Base-by-base conservation (phyloP, 2,329 filamentous ascomycete species). In the Aspergillus bombycis region DNA sequence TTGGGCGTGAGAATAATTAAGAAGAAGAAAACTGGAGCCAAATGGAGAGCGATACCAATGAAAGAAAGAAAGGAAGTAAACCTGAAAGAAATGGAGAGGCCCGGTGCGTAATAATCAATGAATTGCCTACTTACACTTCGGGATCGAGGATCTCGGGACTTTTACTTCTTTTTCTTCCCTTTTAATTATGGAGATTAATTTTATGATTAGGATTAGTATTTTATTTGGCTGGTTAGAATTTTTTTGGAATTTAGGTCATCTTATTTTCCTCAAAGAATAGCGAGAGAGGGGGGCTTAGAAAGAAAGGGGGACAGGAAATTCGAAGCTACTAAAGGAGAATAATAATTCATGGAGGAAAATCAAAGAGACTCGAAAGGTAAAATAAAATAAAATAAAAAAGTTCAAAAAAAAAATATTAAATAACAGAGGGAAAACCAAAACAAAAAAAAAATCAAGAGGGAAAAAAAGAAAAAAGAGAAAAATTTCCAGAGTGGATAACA, bases 1-100 rank as follows among this genome's bases (percentile, higher is more conserved):
- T 53, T 55, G 68, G 56, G 58, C 65, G 66, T 63, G 61, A 70
- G 66, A 70, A 72, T 58, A 61, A 59, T 56, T 36, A 54, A 36
- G 38, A 59, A 61, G 55, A 59, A 57, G 52, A 54, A 67, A 64
- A 70, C 10, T 55, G 52, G 52, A 55, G 71, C 66, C 66, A 68
- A 68, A 66, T 67, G 67, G 63, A 68, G 65, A 63, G 48, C 46
- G 23, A 52, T 52, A n/a, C 48, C 48, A 52, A 52, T 52, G 48
- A 52, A 41, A 62, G 56, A 60, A 60, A 60, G 60, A 57, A 64
- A 52, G 46, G 30, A 61, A 65, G 58, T 57, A 62, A 67, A 62
- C 63, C 57, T 62, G 66, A 65, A 69, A 64, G 65, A 62, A 55
- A 56, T 53, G 21, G 54, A 45, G 12, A 55, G 21, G 30, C 30